Conservation (phyloP, 257 asterid genomes). For the Misopates orontium region DNA sequence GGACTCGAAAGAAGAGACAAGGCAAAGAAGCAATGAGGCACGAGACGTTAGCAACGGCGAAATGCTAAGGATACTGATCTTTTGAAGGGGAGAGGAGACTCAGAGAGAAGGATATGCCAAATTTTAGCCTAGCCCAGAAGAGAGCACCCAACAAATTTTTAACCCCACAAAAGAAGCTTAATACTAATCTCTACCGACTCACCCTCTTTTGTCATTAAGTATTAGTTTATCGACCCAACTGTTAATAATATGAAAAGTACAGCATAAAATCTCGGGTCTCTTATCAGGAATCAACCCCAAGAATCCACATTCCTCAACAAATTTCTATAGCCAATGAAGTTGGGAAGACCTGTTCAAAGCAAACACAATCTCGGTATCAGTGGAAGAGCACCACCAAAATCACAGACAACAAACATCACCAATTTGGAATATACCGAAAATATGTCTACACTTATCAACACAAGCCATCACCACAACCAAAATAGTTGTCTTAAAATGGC, state of each 20-base stretch:
- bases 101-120: too few species aligned
- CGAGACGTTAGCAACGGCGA: too few species aligned
- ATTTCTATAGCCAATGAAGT: slow-evolving; percentile 41
- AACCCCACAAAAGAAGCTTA: slow-evolving; percentile 21
- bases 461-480: slow-evolving; percentile 54
- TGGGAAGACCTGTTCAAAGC: slow-evolving; percentile 49
- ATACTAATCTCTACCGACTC: slow-evolving; percentile 39
- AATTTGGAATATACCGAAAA: slow-evolving; percentile 41
- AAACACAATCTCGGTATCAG: slow-evolving; percentile 50
- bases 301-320: slow-evolving; percentile 41
- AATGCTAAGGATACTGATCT: too few species aligned
- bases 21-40: too few species aligned
- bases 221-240: slow-evolving; percentile 29
- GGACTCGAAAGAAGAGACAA: too few species aligned
- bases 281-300: slow-evolving; percentile 34
- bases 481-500: slow-evolving; percentile 35
- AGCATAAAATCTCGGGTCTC: slow-evolving; percentile 28
- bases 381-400: slow-evolving; percentile 41
- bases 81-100: too few species aligned
- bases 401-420: slow-evolving; percentile 56
- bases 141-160: too few species aligned
- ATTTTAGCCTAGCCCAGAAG: too few species aligned
- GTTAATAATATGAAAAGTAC: slow-evolving; percentile 8
- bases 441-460: slow-evolving; percentile 31
- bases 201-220: slow-evolving; percentile 23